phyloP scores from a whole-genome alignment of 441 rosid species.

The Aquilaria agallochum region DNA sequence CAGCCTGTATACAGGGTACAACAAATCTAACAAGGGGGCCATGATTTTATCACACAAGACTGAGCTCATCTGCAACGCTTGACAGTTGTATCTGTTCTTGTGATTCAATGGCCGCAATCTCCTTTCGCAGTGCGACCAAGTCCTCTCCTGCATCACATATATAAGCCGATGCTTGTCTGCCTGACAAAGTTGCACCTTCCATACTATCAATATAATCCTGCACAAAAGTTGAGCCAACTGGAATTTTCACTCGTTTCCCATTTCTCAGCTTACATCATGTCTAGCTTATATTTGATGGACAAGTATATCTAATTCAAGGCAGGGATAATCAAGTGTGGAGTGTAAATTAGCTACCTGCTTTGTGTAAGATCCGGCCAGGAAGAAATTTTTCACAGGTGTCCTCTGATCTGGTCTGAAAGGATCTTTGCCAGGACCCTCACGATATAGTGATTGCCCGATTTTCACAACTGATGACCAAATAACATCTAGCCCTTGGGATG shows the following conservation, averaged over 20 bases:
- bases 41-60: conserved; percentile 43
- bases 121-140: conserved; percentile 58
- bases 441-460: conserved; percentile 86
- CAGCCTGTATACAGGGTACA: too few relatives aligned
- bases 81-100: conserved; percentile 18
- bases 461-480: conserved; percentile 96
- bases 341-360: conserved; percentile 58
- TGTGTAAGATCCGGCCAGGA: conserved; percentile 93
- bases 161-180: conserved; percentile 88
- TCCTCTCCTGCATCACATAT: conserved; percentile 84
- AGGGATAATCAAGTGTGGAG: neutral
- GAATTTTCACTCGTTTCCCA: neutral
- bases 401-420: conserved; percentile 96
- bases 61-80: conserved; percentile 49
- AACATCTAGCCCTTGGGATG: conserved; percentile 79
- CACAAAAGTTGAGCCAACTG: neutral
- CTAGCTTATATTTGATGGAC: too few relatives aligned
- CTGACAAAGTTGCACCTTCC: conserved; percentile 97
- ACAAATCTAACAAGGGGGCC: neutral
- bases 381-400: conserved; percentile 88
- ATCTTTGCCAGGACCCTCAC: conserved; percentile 94
- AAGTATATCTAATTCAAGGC: neutral
- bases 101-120: conserved; percentile 38
- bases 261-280: neutral
- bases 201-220: conserved; percentile 99